phyloP scores from a whole-genome alignment of 2,329 filamentous ascomycete genomes.

The Lasiodiplodia theobromae region DNA sequence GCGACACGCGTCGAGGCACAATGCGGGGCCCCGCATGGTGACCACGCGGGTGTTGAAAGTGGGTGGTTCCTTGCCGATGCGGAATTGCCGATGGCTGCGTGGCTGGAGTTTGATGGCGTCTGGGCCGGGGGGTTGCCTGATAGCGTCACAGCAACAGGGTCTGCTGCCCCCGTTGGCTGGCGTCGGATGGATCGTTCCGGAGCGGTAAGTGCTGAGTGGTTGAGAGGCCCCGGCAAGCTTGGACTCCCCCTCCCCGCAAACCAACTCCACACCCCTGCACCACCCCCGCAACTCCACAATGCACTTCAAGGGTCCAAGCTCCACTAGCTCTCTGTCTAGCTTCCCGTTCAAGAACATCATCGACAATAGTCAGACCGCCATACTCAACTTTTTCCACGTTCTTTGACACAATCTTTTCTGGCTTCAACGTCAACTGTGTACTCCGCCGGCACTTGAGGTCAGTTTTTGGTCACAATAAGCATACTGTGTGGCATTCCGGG shows the following conservation, averaged over 20 bases:
- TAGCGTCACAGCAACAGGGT: too few species aligned
- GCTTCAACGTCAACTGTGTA: too few species aligned
- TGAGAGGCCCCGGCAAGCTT: not conserved
- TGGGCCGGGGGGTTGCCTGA: not conserved
- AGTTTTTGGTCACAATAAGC: too few species aligned
- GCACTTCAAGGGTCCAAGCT: too few species aligned
- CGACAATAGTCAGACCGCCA: too few species aligned
- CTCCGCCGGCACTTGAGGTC: too few species aligned
- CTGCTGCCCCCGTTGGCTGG: not conserved
- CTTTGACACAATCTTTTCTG: too few species aligned
- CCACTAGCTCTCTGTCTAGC: too few species aligned
- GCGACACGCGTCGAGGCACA: not conserved
- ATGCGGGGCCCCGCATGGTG: conserved; percentile 9
- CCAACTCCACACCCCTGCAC: conserved; percentile 1
- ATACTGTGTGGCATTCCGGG: too few species aligned
- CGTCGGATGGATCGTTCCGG: conserved; percentile 16
- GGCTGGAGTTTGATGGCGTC: not conserved
- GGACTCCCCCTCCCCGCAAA: not conserved
- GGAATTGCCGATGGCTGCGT: conserved; percentile 8
- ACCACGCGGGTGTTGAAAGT: not conserved
- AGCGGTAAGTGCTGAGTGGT: not conserved
- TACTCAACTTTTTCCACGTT: too few species aligned
- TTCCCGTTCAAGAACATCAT: too few species aligned
- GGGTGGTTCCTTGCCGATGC: not conserved
- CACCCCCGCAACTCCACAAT: not conserved